Conservation (phyloP, 352 stramenopile genomes). For the Pythium brassicae region DNA sequence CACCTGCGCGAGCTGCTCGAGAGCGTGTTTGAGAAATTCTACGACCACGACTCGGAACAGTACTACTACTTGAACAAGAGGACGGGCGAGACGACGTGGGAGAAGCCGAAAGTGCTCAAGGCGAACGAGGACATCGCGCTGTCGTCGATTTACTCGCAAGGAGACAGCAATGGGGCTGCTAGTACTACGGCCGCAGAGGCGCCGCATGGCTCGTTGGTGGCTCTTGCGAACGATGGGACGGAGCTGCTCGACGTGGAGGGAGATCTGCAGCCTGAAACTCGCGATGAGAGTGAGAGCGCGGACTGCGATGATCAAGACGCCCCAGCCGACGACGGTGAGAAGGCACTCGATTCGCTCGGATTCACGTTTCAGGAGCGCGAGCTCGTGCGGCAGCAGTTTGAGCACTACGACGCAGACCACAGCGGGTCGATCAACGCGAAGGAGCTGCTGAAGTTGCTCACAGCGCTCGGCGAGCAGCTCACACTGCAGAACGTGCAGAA, state of each 20-base stretch:
- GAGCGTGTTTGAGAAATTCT: constrained; percentile 67
- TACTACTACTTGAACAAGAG: constrained; percentile 76
- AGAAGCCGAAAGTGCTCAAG: constrained; percentile 57
- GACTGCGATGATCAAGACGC: constrained; percentile 10
- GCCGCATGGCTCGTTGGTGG: too few relatives aligned
- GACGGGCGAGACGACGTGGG: constrained; percentile 69
- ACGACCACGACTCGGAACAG: constrained; percentile 53
- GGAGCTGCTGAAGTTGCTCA: constrained; percentile 57
- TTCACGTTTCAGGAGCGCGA: constrained; percentile 40
- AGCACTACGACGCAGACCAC: constrained; percentile 52
- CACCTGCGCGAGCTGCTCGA: constrained; percentile 40
- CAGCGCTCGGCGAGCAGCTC: constrained; percentile 49
- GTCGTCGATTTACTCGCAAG: constrained; percentile 22
- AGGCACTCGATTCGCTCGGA: constrained; percentile 18
- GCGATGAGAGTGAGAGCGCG: constrained; percentile 11
- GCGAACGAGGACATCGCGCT: constrained; percentile 42
- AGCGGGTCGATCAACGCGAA: constrained; percentile 58
- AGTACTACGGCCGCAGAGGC: constrained; percentile 4
- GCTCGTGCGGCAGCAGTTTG: constrained; percentile 47
- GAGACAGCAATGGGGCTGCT: constrained; percentile 4
- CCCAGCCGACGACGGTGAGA: constrained; percentile 13
- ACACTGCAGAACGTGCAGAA: constrained; percentile 54
- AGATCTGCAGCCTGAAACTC: constrained; percentile 7
- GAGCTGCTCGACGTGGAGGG: constrained; percentile 13
- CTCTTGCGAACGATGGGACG: constrained; percentile 16